Conservation (phyloP, 2,329 filamentous ascomycete genomes). For the Diatrype stigma region DNA sequence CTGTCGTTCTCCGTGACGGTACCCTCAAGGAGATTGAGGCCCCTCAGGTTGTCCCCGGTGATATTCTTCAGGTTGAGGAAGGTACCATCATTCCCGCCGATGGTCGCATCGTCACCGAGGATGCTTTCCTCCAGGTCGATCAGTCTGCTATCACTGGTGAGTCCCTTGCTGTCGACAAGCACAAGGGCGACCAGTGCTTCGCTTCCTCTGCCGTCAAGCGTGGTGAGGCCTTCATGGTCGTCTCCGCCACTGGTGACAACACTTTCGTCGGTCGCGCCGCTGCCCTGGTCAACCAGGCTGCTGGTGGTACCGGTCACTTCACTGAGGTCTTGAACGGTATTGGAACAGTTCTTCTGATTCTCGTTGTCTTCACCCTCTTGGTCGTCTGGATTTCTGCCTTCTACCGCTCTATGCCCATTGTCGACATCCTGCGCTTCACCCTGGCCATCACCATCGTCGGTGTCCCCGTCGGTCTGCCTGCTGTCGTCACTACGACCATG, state of each 20-base stretch:
- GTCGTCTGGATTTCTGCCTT: constrained; percentile 83
- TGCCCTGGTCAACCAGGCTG: constrained; percentile 75
- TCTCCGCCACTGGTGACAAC: constrained; percentile 81
- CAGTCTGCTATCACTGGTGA: constrained; percentile 91
- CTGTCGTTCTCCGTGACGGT: constrained; percentile 79
- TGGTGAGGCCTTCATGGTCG: constrained; percentile 78
- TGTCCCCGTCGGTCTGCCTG: constrained; percentile 88
- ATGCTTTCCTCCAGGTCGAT: constrained; percentile 83
- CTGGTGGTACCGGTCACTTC: constrained; percentile 75
- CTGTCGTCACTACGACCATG: constrained; percentile 92
- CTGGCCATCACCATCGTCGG: constrained; percentile 87
- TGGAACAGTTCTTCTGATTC: constrained; percentile 71
- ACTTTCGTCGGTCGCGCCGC: constrained; percentile 88
- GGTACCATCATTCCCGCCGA: constrained; percentile 90
- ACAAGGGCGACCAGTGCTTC: constrained; percentile 75
- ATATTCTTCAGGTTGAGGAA: constrained; percentile 87
- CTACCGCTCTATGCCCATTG: constrained; percentile 80
- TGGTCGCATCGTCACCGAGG: constrained; percentile 78
- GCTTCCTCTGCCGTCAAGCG: constrained; percentile 87
- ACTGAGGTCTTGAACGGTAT: constrained; percentile 88
- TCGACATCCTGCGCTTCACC: constrained; percentile 77
- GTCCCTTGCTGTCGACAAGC: constrained; percentile 87
- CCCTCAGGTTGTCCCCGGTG: constrained; percentile 80
- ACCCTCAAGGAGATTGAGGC: constrained; percentile 75
- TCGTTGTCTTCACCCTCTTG: constrained; percentile 76